Conservation (phyloP, 2,329 filamentous ascomycete genomes). For the Phoma sp. region DNA sequence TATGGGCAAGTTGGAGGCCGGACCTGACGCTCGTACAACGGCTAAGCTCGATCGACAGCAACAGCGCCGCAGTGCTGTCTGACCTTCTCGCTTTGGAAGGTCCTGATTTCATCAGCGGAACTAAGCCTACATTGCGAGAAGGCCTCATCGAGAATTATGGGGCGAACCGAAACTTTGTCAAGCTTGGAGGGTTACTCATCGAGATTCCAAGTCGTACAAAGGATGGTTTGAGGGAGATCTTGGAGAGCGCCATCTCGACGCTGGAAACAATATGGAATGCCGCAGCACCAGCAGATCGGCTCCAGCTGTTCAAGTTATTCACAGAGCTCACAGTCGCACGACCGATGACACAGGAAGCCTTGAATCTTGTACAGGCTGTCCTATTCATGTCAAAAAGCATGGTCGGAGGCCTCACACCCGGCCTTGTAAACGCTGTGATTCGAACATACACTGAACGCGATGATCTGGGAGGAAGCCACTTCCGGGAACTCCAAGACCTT, state of each 20-base stretch:
- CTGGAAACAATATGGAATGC: slow-evolving; percentile 20
- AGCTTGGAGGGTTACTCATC: slow-evolving; percentile 29
- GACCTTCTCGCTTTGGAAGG: slow-evolving; percentile 42
- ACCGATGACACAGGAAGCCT: slow-evolving; percentile 26
- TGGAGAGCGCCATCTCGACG: slow-evolving; percentile 20
- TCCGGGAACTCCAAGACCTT: slow-evolving; percentile 26
- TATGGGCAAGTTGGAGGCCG: slow-evolving; percentile 43
- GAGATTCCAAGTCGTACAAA: slow-evolving; percentile 31
- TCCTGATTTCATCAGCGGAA: slow-evolving; percentile 36
- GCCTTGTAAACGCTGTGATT: slow-evolving; percentile 21
- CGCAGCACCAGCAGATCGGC: neutral
- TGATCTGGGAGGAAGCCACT: slow-evolving; percentile 27
- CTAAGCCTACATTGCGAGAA: slow-evolving; percentile 27
- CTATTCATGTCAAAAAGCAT: slow-evolving; percentile 17
- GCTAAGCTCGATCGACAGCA: slow-evolving; percentile 22
- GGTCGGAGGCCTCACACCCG: slow-evolving; percentile 8
- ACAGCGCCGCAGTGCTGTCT: slow-evolving; percentile 23
- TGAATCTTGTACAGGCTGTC: slow-evolving; percentile 34
- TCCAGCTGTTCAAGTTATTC: slow-evolving; percentile 26
- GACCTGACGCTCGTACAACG: slow-evolving; percentile 24
- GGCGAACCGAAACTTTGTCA: slow-evolving; percentile 18
- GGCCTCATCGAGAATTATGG: slow-evolving; percentile 33
- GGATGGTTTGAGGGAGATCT: slow-evolving; percentile 22
- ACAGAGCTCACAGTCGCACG: slow-evolving; percentile 22
- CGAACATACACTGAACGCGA: slow-evolving; percentile 17